Conservation (phyloP, 1,284 basidiomycete species). For the Ceratobasidium sp. region DNA sequence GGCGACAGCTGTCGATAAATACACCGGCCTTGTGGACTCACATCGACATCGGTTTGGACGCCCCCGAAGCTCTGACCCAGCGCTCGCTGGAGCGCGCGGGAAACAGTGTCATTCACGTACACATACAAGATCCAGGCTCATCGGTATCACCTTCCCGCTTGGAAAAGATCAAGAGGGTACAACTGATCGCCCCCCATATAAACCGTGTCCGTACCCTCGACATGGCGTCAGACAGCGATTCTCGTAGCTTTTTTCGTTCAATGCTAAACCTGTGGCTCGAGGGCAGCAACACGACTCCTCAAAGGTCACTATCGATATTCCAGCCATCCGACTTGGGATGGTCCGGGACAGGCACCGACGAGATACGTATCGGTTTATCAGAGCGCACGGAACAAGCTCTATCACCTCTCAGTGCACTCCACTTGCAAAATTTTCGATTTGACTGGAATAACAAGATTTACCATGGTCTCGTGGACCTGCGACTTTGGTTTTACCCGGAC, state of each 20-base stretch:
- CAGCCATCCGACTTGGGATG: too few species aligned
- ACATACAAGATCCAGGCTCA: not conserved
- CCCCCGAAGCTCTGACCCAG: not conserved
- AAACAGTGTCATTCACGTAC: not conserved
- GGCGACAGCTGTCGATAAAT: not conserved
- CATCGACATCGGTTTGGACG: not conserved
- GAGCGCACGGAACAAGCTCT: not conserved
- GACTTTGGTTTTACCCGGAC: too few species aligned
- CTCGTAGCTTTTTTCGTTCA: too few species aligned
- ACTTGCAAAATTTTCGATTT: not conserved
- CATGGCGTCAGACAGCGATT: too few species aligned
- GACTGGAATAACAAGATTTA: not conserved
- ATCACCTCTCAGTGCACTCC: not conserved
- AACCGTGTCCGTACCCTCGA: too few species aligned
- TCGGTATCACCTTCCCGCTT: too few species aligned
- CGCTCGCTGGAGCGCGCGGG: not conserved
- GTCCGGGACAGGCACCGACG: too few species aligned
- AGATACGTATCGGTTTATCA: not conserved
- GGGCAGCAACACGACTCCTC: too few species aligned
- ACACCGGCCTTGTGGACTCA: not conserved
- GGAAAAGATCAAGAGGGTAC: too few species aligned
- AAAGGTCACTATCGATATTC: too few species aligned
- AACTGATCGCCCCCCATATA: too few species aligned
- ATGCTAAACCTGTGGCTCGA: too few species aligned
- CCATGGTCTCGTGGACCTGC: not conserved